phyloP scores from a whole-genome alignment of 2,329 filamentous ascomycete species.

The Claviceps maximensis region DNA sequence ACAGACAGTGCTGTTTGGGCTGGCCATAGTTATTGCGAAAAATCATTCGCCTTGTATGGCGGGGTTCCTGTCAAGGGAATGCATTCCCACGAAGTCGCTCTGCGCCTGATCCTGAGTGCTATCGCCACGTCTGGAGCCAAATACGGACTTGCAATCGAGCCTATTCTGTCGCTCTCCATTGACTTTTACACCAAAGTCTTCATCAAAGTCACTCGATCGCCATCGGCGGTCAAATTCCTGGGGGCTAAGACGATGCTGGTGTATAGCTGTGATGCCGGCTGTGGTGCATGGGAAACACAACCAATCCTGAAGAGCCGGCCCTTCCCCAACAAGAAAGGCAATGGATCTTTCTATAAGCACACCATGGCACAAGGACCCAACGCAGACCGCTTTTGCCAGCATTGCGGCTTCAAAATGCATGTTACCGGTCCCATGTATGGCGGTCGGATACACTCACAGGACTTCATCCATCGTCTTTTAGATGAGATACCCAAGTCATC shows the following conservation, averaged over 20 bases:
- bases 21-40: conserved; percentile 86
- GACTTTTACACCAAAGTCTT: conserved; percentile 93
- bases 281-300: conserved; percentile 83
- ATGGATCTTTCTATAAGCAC: conserved; percentile 63
- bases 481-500: conserved; percentile 56
- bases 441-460: conserved; percentile 71
- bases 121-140: conserved; percentile 68
- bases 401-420: conserved; percentile 80
- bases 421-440: conserved; percentile 90
- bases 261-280: conserved; percentile 82
- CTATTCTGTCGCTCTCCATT: conserved; percentile 81
- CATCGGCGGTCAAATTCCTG: conserved; percentile 77
- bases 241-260: conserved; percentile 87
- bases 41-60: conserved; percentile 87
- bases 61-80: conserved; percentile 74
- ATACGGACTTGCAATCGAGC: conserved; percentile 82
- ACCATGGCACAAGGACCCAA: conserved; percentile 58
- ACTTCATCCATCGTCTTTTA: conserved; percentile 71
- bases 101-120: conserved; percentile 74
- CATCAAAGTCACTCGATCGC: conserved; percentile 65
- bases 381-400: conserved; percentile 53
- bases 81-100: conserved; percentile 77
- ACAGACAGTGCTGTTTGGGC: conserved; percentile 94
- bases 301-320: conserved; percentile 57
- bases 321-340: conserved; percentile 55